Percentiles rank a stretch among this genome's conserved stretches.
Conservation (phyloP, 164 flowering plant species). For the Sedum album region DNA sequence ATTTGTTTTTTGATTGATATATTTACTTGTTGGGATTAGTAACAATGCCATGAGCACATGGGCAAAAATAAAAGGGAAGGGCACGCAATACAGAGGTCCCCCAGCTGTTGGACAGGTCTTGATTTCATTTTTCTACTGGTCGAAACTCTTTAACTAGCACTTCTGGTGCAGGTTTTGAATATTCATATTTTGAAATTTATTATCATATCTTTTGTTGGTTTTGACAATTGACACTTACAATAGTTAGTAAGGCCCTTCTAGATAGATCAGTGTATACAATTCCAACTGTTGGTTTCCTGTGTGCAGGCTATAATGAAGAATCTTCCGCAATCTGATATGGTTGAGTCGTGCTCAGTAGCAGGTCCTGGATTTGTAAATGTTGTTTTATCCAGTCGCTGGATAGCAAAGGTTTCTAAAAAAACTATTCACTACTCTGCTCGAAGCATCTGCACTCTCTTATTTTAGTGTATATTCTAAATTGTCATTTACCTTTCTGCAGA, state of each 20-base stretch:
- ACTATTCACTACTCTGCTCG: background rate
- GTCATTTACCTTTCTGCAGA: constrained; percentile 31
- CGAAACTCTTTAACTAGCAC: too few species aligned
- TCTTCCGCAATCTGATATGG: constrained; percentile 71
- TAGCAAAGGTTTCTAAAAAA: constrained; percentile 60
- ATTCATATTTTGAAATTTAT: too few species aligned
- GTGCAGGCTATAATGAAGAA: constrained; percentile 74
- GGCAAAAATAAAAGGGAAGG: constrained; percentile 59
- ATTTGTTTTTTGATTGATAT: background rate
- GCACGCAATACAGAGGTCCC: constrained; percentile 48
- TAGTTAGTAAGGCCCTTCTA: too few species aligned
- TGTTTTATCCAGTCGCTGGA: constrained; percentile 61
- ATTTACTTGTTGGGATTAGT: constrained; percentile 25
- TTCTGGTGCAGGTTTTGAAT: background rate
- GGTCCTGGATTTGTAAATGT: constrained; percentile 93
- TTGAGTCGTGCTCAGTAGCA: constrained; percentile 73
- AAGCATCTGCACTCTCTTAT: background rate
- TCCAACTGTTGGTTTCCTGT: too few species aligned
- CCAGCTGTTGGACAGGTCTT: constrained; percentile 73
- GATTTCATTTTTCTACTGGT: background rate
- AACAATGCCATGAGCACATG: constrained; percentile 90
- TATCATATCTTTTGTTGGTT: too few species aligned
- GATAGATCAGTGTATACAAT: too few species aligned
- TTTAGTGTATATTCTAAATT: background rate
- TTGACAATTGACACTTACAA: too few species aligned